Conservation (phyloP, 1,284 basidiomycete genomes). For the Ganoderma lucidum region DNA sequence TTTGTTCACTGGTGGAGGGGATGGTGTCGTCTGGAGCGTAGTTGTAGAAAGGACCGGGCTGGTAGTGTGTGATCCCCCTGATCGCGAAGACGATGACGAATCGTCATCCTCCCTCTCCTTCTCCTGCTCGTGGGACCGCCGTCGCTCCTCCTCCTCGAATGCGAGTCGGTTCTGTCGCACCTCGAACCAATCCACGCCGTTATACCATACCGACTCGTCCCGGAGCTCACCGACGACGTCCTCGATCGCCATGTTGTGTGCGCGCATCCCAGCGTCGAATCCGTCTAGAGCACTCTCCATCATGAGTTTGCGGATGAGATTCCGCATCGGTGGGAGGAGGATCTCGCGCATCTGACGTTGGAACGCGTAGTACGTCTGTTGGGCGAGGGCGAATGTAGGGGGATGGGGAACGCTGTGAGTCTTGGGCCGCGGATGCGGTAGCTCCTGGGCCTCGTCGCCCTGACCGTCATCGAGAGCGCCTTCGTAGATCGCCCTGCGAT, state of each 20-base stretch:
- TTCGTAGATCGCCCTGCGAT: conserved; percentile 40
- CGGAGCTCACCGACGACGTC: conserved; percentile 65
- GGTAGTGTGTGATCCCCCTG: conserved; percentile 62
- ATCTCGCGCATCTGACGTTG: conserved; percentile 63
- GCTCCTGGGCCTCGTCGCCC: conserved; percentile 37
- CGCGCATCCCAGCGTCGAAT: conserved; percentile 52
- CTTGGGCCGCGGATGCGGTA: conserved; percentile 57
- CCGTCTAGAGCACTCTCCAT: conserved; percentile 62
- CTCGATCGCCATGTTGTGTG: conserved; percentile 62
- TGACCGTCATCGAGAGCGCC: conserved; percentile 42
- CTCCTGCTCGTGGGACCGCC: conserved; percentile 29
- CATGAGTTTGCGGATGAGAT: conserved; percentile 68
- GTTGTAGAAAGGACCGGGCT: conserved; percentile 79
- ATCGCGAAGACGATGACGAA: conserved; percentile 55
- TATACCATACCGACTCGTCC: conserved; percentile 69
- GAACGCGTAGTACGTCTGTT: conserved; percentile 64
- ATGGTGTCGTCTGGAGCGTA: conserved; percentile 77
- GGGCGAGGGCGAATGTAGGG: conserved; percentile 62
- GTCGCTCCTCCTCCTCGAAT: conserved; percentile 38
- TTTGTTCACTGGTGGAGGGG: conserved; percentile 63
- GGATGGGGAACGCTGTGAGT: conserved; percentile 57
- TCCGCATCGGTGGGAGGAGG: conserved; percentile 68
- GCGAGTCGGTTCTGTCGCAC: conserved; percentile 47
- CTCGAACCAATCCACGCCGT: conserved; percentile 71
- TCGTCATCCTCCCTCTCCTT: conserved; percentile 50